phyloP scores from a whole-genome alignment of 345 rosid genomes.

The Cardamine chenopodiifolia region DNA sequence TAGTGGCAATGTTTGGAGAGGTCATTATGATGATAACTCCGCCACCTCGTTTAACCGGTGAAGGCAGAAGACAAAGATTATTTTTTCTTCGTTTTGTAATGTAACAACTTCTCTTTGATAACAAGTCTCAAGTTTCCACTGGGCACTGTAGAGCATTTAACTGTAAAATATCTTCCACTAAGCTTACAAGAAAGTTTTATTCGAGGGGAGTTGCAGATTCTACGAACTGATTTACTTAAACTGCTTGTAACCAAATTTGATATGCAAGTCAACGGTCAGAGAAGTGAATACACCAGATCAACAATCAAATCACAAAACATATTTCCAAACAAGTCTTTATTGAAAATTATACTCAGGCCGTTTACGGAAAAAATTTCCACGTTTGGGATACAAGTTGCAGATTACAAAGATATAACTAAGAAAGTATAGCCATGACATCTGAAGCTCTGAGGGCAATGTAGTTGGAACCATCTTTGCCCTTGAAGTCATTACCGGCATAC shows the following conservation, averaged over 20 bases:
- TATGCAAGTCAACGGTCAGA: not conserved
- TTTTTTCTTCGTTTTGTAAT: constrained; percentile 31
- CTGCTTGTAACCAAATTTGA: not conserved
- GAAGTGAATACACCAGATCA: not conserved
- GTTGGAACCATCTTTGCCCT: constrained; percentile 72
- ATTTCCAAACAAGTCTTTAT: constrained; percentile 31
- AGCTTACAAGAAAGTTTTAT: constrained; percentile 19
- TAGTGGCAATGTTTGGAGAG: constrained; percentile 83
- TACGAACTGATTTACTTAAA: not conserved
- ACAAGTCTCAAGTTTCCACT: constrained; percentile 31
- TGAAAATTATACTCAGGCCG: constrained; percentile 35
- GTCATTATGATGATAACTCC: constrained; percentile 72
- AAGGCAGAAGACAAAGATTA: constrained; percentile 30
- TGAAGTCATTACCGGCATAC: constrained; percentile 90
- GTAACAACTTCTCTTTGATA: constrained; percentile 20
- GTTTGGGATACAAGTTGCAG: constrained; percentile 37
- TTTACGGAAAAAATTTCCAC: constrained; percentile 33
- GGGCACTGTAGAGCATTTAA: constrained; percentile 40
- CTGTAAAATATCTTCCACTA: constrained; percentile 31
- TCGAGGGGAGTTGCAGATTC: not conserved
- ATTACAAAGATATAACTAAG: constrained; percentile 50
- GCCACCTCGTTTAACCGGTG: constrained; percentile 80
- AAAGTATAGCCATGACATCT: constrained; percentile 91
- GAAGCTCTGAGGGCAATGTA: constrained; percentile 83
- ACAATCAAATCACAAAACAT: not conserved